Evolutionary conservation across 1,284 basidiomycete genomes (phyloP), one percentile per base, ranked within the genome.

Genomic region (Pseudozyma sp.): DNA sequence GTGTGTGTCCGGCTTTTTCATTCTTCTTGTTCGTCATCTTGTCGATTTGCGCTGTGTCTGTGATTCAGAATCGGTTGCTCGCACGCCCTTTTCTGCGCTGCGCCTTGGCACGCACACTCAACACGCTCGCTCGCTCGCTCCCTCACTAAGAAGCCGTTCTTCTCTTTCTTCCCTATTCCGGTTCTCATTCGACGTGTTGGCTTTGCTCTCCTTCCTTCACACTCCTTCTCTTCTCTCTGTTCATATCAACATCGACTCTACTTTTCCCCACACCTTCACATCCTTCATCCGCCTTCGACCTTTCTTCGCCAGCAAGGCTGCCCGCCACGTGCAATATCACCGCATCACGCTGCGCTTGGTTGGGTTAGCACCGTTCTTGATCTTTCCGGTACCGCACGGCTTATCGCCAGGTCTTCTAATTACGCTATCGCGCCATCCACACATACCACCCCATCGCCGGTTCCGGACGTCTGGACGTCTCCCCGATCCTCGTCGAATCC

Each of bases 101-200:
- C 43, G 43, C 51, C 38, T 55, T 39, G 16, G 11, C 40, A 45
- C 38, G 25, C 45, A 18, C 12, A 25, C 25, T 45, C 25, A 40
- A 14, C 12, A 18, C 34, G 21, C 25, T 13, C n/a, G 16, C 49
- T 44, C 31, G 25, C 48, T 58, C 56, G 10, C 42, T 40, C 39
- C 2, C 43, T 8, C 43, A 44, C 18, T 44, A 19, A 16, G 12
- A 40, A 40, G 39, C 39, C 51, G 42, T 16, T 31, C 35, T 48
- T 31, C 25, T 48, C 44, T 45, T 44, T 39, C 18, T 51, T 18
- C 18, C n/a, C 18, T 19, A 42, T 59, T 49, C 45, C 12, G 45
- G 44, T 36, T 34, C 54, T 48, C 44, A 39, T 48, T 45, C 21
- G 54, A 56, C 54, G 54, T 21, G 54, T 36, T 38, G 18, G 12